Conservation (phyloP, 148 eudicot genomes). For the Chenopodium album region DNA sequence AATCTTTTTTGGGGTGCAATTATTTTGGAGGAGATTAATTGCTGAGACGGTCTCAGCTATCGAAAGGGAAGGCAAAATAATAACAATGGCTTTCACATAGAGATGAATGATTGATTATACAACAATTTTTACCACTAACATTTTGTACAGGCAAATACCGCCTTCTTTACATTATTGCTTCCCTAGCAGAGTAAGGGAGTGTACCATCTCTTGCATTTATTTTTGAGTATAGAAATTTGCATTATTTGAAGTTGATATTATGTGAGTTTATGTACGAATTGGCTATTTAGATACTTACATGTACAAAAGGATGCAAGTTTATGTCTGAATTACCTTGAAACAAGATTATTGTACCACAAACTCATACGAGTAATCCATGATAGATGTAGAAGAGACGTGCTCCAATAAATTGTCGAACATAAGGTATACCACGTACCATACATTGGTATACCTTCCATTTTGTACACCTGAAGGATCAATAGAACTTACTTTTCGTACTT, state of each 20-base stretch:
- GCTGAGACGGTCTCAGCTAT: background rate
- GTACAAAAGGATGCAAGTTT: background rate
- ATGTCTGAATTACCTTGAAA: too few relatives aligned
- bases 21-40: background rate
- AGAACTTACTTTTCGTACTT: too few relatives aligned
- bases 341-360: too few relatives aligned
- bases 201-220: slow-evolving; percentile 2
- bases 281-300: background rate
- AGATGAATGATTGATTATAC: background rate
- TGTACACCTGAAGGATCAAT: too few relatives aligned
- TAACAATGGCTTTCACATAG: slow-evolving; percentile 5
- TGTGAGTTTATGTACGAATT: slow-evolving; percentile 1
- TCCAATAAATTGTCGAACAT: too few relatives aligned
- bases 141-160: slow-evolving; percentile 20
- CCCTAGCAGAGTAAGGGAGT: background rate
- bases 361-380: too few relatives aligned
- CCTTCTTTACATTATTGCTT: background rate
- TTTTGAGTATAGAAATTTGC: slow-evolving; percentile 6
- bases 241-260: background rate
- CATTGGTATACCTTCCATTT: too few relatives aligned
- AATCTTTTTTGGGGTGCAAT: background rate
- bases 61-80: background rate
- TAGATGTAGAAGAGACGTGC: too few relatives aligned
- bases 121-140: background rate
- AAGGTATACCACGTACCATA: too few relatives aligned